Evolutionary conservation across 768 basidiomycete genomes (phyloP).

Genomic region (Zangia roseola): DNA sequence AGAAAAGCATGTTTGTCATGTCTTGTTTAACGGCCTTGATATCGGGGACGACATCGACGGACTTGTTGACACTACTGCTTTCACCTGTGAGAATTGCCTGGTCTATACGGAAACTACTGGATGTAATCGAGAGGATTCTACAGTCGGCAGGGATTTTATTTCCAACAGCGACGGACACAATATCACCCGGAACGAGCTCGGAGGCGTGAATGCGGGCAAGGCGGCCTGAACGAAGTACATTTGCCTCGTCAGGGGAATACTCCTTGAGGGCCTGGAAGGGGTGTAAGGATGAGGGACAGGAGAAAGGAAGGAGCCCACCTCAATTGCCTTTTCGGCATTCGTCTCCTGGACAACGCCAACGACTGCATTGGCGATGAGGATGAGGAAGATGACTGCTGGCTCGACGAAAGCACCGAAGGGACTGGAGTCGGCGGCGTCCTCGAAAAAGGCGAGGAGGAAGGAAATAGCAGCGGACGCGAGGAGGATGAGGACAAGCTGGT

Average conservation of each 20-base stretch:
- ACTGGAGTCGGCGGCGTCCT: conserved; percentile 65
- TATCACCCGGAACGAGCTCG: conserved; percentile 92
- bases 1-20: conserved; percentile 95
- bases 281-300: not conserved
- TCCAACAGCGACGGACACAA: conserved; percentile 87
- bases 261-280: conserved; percentile 81
- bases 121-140: conserved; percentile 82
- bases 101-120: conserved; percentile 91
- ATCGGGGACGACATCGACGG: conserved; percentile 64
- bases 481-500: conserved; percentile 96
- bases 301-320: conserved; percentile 54
- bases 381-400: conserved; percentile 91
- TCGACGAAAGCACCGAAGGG: conserved; percentile 90
- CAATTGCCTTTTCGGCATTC: conserved; percentile 95
- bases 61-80: conserved; percentile 86
- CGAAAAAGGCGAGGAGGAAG: conserved; percentile 87
- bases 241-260: conserved; percentile 96
- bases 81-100: conserved; percentile 98
- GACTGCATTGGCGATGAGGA: conserved; percentile 94
- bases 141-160: conserved; percentile 97
- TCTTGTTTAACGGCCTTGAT: conserved; percentile 91
- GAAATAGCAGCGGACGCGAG: conserved; percentile 93
- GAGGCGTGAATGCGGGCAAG: conserved; percentile 76
- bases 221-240: conserved; percentile 74
- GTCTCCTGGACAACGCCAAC: conserved; percentile 98